These are phyloP conservation scores for grape (Vitis vinifera) DNA, from an alignment of 164 flowering plant species.

Conservation along the genomic window DNA sequence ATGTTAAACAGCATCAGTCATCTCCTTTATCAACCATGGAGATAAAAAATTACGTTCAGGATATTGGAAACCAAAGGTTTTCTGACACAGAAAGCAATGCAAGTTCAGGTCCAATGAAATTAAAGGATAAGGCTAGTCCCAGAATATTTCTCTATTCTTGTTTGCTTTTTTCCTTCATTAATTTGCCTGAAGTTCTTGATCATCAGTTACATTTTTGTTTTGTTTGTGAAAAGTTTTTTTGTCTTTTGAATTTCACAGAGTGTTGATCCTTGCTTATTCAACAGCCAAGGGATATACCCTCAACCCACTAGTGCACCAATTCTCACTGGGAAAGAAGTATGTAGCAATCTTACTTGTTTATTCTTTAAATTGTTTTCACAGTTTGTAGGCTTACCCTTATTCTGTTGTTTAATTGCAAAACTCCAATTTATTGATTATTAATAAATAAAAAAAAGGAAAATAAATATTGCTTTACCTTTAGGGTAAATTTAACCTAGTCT, in stretches of 20 bases:
- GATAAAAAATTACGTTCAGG: constrained; percentile 70
- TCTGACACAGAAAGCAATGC: constrained; percentile 41
- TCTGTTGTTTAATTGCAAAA: background rate
- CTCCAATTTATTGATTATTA: too few species aligned
- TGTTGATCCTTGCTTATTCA: constrained; percentile 52
- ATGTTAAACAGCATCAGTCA: constrained; percentile 67
- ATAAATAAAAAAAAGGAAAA: too few species aligned
- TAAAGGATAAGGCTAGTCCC: constrained; percentile 74
- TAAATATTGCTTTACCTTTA: too few species aligned
- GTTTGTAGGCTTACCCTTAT: background rate
- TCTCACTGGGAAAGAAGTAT: constrained; percentile 76
- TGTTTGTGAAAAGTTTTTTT: background rate
- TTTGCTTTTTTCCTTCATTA: constrained; percentile 7
- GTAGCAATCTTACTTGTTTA: constrained; percentile 7
- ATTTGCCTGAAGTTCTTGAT: background rate
- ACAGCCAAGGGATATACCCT: constrained; percentile 81
- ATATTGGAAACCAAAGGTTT: constrained; percentile 74
- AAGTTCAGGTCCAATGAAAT: constrained; percentile 55
- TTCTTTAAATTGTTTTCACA: background rate
- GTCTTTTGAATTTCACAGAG: constrained; percentile 36
- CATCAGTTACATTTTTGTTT: background rate
- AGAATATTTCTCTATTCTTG: constrained; percentile 7
- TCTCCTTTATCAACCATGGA: constrained; percentile 67
- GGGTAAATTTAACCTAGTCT: too few species aligned
- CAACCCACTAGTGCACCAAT: constrained; percentile 62